phyloP scores from a whole-genome alignment of 805 yeast species.

The Metschnikowia arizonensis region DNA sequence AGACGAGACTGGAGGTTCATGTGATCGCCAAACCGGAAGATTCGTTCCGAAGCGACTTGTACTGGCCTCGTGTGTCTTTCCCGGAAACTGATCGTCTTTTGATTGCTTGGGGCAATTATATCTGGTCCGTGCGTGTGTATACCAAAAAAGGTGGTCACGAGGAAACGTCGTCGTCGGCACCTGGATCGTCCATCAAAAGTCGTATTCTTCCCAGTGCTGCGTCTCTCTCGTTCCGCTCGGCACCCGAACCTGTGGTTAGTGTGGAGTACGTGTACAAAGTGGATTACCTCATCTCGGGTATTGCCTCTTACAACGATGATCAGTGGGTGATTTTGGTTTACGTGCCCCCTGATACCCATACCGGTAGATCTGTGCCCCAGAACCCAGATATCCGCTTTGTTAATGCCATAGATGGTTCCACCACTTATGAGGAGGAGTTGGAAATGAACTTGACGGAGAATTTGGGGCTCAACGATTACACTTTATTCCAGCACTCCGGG shows the following conservation, averaged over 20 bases:
- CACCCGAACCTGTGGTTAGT: conserved; percentile 41
- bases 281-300: conserved; percentile 66
- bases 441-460: conserved; percentile 50
- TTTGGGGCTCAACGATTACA: conserved; percentile 78
- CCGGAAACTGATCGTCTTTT: conserved; percentile 63
- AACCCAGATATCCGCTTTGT: conserved; percentile 76
- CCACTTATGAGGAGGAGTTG: conserved; percentile 74
- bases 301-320: conserved; percentile 71
- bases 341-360: conserved; percentile 33
- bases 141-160: conserved; percentile 7
- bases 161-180: conserved; percentile 7
- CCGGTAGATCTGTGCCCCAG: conserved; percentile 24
- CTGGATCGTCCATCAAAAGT: conserved; percentile 26
- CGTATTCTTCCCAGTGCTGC: conserved; percentile 50
- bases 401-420: conserved; percentile 63
- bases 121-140: conserved; percentile 61
- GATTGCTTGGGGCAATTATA: conserved; percentile 77
- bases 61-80: conserved; percentile 72
- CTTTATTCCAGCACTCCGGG: conserved; percentile 52
- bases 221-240: conserved; percentile 47
- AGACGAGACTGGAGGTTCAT: conserved; percentile 46
- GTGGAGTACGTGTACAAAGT: conserved; percentile 46
- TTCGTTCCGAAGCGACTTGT: conserved; percentile 66
- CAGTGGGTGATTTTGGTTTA: conserved; percentile 58
- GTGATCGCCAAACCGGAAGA: conserved; percentile 54